Evolutionary conservation across 176 grass and related monocot genomes (phyloP).

Genomic region (Pontederia crassipes): DNA sequence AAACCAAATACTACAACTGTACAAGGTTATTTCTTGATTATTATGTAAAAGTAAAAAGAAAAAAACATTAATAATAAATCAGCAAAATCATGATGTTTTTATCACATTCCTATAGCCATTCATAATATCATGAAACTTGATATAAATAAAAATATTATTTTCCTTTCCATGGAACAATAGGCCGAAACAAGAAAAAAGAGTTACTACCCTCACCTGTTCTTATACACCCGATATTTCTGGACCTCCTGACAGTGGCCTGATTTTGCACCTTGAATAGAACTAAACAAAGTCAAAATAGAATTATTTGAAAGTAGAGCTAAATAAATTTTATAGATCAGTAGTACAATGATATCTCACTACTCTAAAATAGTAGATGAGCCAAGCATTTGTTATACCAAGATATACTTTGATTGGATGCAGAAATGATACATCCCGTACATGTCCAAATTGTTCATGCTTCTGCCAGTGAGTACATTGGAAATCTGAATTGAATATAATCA

Average conservation of each 20-base stretch:
- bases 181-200: background rate
- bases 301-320: conserved; percentile 13
- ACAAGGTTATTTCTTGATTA: no score
- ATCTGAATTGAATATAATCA: conserved; percentile 36
- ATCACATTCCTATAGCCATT: no score
- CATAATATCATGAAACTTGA: no score
- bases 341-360: conserved; percentile 1
- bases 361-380: conserved; percentile 10
- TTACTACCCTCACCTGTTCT: conserved; percentile 51
- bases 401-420: conserved; percentile 96
- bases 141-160: background rate
- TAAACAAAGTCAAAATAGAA: conserved; percentile 31
- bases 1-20: no score
- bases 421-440: conserved; percentile 73
- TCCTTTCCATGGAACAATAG: background rate
- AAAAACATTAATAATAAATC: no score
- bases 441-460: conserved; percentile 42
- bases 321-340: conserved; percentile 18
- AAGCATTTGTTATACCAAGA: conserved; percentile 50
- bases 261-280: conserved; percentile 63
- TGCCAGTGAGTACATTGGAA: conserved; percentile 65
- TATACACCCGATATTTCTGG: conserved; percentile 73
- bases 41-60: no score
- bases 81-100: no score
- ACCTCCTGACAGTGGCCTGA: conserved; percentile 75